Conservation (phyloP, 2,329 filamentous ascomycete species). For the Penicillium psychrosexuale region DNA sequence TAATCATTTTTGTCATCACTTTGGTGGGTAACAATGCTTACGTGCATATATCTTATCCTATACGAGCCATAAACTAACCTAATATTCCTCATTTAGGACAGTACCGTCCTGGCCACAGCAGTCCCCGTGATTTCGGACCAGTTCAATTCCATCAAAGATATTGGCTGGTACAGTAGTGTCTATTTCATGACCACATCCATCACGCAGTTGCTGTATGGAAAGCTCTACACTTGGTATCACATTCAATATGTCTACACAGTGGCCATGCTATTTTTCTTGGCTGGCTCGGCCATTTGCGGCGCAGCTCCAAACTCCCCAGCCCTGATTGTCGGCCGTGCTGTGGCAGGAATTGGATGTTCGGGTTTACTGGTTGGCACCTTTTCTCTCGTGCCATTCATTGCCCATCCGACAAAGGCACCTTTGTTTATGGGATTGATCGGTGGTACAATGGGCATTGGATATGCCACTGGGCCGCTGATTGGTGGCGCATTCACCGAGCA, state of each 20-base stretch:
- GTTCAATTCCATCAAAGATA: constrained; percentile 45
- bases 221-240: constrained; percentile 36
- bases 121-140: no score
- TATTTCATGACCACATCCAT: constrained; percentile 24
- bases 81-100: no score
- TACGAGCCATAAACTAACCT: no score
- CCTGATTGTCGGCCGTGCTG: constrained; percentile 37
- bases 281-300: constrained; percentile 32
- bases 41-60: no score
- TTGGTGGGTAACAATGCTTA: no score
- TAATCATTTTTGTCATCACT: no score
- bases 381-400: constrained; percentile 17
- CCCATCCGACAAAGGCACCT: no score
- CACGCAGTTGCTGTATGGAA: constrained; percentile 38
- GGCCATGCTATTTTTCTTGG: constrained; percentile 37
- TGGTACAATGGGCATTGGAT: no score
- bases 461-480: constrained; percentile 36
- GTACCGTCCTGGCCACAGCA: no score
- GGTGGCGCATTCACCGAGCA: constrained; percentile 43
- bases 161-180: constrained; percentile 62
- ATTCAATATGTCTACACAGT: constrained; percentile 37
- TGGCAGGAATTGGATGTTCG: constrained; percentile 34
- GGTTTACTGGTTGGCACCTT: constrained; percentile 29
- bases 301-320: constrained; percentile 33
- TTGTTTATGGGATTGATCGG: no score